A percentile compares a stretch with the other conserved stretches of the same genome.
These are phyloP conservation scores for Dacryopinax primogenitus DNA, from an alignment of 768 basidiomycete species.

Conservation along the genomic window DNA sequence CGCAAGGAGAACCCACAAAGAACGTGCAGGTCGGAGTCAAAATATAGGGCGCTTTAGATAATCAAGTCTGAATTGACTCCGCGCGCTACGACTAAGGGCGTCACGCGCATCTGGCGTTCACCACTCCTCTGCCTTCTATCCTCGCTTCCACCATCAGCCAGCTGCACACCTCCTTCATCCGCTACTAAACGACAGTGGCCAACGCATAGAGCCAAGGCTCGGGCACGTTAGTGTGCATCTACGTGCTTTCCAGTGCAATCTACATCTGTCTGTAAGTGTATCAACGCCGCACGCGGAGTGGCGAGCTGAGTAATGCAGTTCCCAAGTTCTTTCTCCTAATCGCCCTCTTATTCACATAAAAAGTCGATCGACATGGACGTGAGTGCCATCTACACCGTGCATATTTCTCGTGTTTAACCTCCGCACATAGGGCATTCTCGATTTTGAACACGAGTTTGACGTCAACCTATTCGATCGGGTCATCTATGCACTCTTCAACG, in stretches of 20 bases:
- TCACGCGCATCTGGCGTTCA: conserved; percentile 2
- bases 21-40: not conserved
- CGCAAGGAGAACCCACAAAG: not conserved
- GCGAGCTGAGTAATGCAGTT: conserved; percentile 7
- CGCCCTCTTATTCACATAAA: not conserved
- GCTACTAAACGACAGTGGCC: not conserved
- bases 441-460: conserved; percentile 90
- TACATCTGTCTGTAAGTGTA: not conserved
- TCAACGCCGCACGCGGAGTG: not conserved
- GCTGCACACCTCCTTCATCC: not conserved
- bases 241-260: not conserved
- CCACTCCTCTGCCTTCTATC: not conserved
- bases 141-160: not conserved
- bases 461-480: conserved; percentile 85
- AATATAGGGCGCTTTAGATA: conserved; percentile 3
- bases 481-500: conserved; percentile 81
- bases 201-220: not conserved
- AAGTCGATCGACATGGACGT: conserved; percentile 20
- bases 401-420: not conserved
- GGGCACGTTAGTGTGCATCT: not conserved
- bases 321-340: not conserved
- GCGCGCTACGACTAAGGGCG: not conserved
- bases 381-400: conserved; percentile 9
- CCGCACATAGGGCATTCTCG: conserved; percentile 58
- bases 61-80: not conserved